Base-by-base conservation (phyloP, 2,329 filamentous ascomycete genomes). In the Fusarium haematococcum region DNA sequence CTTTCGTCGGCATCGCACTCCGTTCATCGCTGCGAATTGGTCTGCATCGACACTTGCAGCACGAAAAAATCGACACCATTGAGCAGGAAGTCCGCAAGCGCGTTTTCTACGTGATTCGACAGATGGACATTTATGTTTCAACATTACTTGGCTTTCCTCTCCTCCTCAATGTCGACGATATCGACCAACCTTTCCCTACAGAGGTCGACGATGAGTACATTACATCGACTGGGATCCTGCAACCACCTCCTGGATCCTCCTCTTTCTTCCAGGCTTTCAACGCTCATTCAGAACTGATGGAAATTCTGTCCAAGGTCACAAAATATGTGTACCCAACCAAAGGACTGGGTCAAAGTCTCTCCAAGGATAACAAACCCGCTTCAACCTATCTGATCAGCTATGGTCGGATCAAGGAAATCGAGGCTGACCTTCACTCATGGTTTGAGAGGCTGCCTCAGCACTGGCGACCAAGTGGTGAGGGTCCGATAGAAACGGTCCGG, bases 401-500 rank as follows among this genome's bases (percentile, higher is more conserved):
- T 76, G 83, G 88, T 2, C 87, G 88, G 58, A 91, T 94, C 70
- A 89, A 91, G 73, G 88, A 90, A 75, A 90, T 93, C 58, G 92
- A 94, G 79, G 81, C 84, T 7, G 90, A 92, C 63, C 83, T 94
- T 58, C 88, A 90, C 56, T 83, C 86, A 45, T 94, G 91, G 91
- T 88, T 90, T 57, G 89, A 91, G 69, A 84, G 86, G 63, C 82
- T 99, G 30, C 96, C 95, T 0, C 87, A 91, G 75, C 90, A 91
- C 63, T 91, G 98, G 83, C 92, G 93, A 70, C 95, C 95, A 2
- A 95, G 94, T 70, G 89, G 92, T 1, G 94, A 97, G 60, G 93
- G 92, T 0, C 88, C 92, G 2, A 89, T 92, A 37, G 91, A 95
- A 78, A 89, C 95, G 27, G 89, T 95, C 76, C 89, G 94, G 94